Evolutionary conservation across 768 basidiomycete species (phyloP).

Genomic region (Tremella yokohamensis): DNA sequence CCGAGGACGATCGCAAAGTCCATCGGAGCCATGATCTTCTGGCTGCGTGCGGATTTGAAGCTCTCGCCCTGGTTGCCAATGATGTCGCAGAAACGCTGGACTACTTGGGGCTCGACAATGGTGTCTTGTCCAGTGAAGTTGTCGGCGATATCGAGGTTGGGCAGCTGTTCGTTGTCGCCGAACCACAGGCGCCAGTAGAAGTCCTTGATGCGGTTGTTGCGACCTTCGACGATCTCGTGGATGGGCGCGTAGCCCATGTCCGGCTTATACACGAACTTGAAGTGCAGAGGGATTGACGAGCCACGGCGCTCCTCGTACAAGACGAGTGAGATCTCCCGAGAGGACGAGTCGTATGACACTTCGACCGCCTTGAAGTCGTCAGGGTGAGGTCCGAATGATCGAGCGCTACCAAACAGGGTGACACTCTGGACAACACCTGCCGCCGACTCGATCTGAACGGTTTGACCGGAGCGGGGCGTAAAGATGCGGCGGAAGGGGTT

Average conservation of each 20-base stretch:
- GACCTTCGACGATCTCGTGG: slow-evolving; percentile 76
- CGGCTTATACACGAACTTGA: slow-evolving; percentile 83
- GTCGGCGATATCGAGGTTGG: slow-evolving; percentile 73
- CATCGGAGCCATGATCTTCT: slow-evolving; percentile 81
- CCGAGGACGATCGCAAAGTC: slow-evolving; percentile 98
- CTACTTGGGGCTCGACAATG: slow-evolving; percentile 66
- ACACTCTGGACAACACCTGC: slow-evolving; percentile 60
- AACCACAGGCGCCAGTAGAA: slow-evolving; percentile 99
- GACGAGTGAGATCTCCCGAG: slow-evolving; percentile 64
- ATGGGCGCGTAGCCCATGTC: slow-evolving; percentile 86
- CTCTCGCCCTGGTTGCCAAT: slow-evolving; percentile 88
- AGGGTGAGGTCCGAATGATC: slow-evolving; percentile 72
- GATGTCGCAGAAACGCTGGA: slow-evolving; percentile 79
- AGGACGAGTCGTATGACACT: slow-evolving; percentile 59
- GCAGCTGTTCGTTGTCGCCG: slow-evolving; percentile 73
- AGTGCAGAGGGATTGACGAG: slow-evolving; percentile 69
- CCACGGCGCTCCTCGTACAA: slow-evolving; percentile 79
- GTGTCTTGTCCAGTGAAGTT: slow-evolving; percentile 84
- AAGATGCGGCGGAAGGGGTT: slow-evolving; percentile 87
- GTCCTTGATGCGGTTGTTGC: slow-evolving; percentile 87
- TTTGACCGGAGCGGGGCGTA: slow-evolving; percentile 73
- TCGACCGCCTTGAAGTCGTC: slow-evolving; percentile 77
- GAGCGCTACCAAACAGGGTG: slow-evolving; percentile 69
- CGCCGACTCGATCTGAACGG: slow-evolving; percentile 61
- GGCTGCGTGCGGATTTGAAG: slow-evolving; percentile 73